Conservation (phyloP, 345 rosid genomes). For the Arabis alpina region DNA sequence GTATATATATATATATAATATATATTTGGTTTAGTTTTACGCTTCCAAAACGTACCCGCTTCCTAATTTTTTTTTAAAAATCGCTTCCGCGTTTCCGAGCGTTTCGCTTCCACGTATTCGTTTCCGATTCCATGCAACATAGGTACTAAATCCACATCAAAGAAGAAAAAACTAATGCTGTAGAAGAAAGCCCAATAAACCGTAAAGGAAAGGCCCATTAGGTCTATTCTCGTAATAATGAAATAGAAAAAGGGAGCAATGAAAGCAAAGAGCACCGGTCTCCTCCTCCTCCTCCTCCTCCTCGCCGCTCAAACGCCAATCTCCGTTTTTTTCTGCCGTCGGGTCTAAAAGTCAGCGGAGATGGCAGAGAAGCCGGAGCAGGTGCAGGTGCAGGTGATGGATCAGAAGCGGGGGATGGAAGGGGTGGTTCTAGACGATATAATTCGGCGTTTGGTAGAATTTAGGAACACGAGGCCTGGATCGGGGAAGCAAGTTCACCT, state of each 20-base stretch:
- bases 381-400: conserved; percentile 27
- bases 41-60: no score
- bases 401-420: conserved; percentile 56
- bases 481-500: conserved; percentile 79
- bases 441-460: conserved; percentile 62
- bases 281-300: conserved; percentile 19
- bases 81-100: no score
- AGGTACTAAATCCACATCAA: no score
- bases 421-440: conserved; percentile 69
- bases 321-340: neutral
- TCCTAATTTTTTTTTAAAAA: no score
- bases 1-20: no score
- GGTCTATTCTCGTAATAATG: conserved; percentile 18
- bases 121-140: no score
- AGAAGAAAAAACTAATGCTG: neutral
- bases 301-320: conserved; percentile 35
- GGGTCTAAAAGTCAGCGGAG: neutral
- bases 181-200: neutral
- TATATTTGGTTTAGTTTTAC: no score
- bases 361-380: conserved; percentile 45
- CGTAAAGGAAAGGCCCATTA: conserved; percentile 19
- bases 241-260: conserved; percentile 9
- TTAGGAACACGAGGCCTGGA: conserved; percentile 59
- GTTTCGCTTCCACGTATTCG: no score
- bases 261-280: conserved; percentile 21